Conservation (phyloP, 257 asterid genomes). For the Lavandula angustifolia region DNA sequence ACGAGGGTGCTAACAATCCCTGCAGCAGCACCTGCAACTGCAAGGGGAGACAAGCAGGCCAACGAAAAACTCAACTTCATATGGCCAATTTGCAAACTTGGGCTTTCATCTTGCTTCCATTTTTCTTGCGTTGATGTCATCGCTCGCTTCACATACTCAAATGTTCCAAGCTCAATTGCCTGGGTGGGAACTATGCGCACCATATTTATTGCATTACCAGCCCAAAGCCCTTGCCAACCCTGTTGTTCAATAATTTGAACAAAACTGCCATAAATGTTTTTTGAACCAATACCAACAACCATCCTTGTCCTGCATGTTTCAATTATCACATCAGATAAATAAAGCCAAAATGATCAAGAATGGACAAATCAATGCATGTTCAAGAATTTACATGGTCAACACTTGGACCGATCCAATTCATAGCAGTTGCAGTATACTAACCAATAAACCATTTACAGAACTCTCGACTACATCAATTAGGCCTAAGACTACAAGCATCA, state of each 20-base stretch:
- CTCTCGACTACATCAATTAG: neutral
- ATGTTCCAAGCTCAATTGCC: constrained; percentile 94
- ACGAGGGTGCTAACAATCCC: constrained; percentile 87
- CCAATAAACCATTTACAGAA: neutral
- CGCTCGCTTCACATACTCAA: constrained; percentile 83
- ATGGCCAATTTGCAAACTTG: constrained; percentile 56
- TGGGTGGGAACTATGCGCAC: constrained; percentile 89
- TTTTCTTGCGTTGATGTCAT: constrained; percentile 71
- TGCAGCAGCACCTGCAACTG: constrained; percentile 97
- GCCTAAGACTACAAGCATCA: constrained; percentile 16
- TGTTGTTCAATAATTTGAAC: constrained; percentile 73
- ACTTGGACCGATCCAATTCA: neutral
- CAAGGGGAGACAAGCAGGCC: constrained; percentile 86
- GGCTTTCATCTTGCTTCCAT: constrained; percentile 51
- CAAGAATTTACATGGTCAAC: constrained; percentile 4
- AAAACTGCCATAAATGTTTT: constrained; percentile 70
- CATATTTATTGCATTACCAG: constrained; percentile 92
- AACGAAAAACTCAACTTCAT: constrained; percentile 52
- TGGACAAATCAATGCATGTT: constrained; percentile 14
- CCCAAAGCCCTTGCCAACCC: constrained; percentile 98
- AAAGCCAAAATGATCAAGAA: constrained; percentile 7
- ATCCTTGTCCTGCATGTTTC: constrained; percentile 84
- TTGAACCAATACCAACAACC: constrained; percentile 96
- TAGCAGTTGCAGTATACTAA: neutral
- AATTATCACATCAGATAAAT: constrained; percentile 25